Base-by-base conservation (phyloP, 2,329 filamentous ascomycete genomes). In the Ophiostoma novo-ulmi region DNA sequence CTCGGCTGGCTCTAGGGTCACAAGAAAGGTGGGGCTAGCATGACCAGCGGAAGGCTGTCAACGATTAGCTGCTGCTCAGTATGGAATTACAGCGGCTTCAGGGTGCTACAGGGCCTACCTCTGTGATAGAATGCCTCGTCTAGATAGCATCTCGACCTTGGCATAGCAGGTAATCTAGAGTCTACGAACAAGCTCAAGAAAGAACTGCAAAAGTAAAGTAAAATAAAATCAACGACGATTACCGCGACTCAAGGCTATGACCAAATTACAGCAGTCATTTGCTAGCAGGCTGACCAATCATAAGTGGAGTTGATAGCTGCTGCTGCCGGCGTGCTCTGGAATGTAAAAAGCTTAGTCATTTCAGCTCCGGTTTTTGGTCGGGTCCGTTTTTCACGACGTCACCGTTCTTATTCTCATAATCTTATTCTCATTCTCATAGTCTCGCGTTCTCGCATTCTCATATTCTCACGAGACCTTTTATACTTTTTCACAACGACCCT, bases 1-100 rank as follows among this genome's bases (percentile, higher is more conserved):
- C 41, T 14, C 38, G 38, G 38, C 38, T 64, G 58, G 14, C 31
- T 10, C 63, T 36, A 39, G 3, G 10, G 35, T 65, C 63, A 22
- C 63, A 65, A 13, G 63, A 65, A 41, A 65, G 63, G 63, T 65
- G 63, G 63, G n/a, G 63, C 63, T 35, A 6, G 5, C 7, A 36
- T n/a, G 35, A 58, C 52, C 55, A 39, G 20, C 17, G 17, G 35
- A 39, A 65, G 31, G 61, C 61, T 65, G 61, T n/a, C 58, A 31
- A 31, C 3, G 31, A 31, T 4, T 31, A 31, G 31, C 3, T 4
- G 31, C 1, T 4, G 31, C 41, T 44, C 41, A 0, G 41, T 14
- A 44, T 20, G 36, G 5, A 8, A 39, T 11, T 48, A 48, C 44
- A 48, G 44, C 44, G 17, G 17, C 44, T 20, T 39, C 38, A 7